A percentile compares a stretch with the other conserved stretches of the same genome.
phyloP scores from a whole-genome alignment of 2,329 filamentous ascomycete genomes.

The Aspergillus proliferans region DNA sequence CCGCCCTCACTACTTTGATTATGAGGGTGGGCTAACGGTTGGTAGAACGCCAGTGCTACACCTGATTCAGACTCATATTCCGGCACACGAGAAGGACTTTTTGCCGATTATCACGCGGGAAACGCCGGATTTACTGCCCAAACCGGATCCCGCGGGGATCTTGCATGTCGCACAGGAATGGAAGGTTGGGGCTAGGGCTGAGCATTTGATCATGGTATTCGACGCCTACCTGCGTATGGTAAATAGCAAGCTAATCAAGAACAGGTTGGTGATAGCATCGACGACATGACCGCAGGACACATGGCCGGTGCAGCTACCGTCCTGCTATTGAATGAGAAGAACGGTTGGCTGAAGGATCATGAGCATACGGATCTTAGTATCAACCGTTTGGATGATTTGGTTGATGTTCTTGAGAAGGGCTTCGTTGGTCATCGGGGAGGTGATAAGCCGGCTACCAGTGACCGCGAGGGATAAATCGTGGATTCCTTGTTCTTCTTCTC shows the following conservation, averaged over 20 bases:
- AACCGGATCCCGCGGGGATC: constrained; percentile 83
- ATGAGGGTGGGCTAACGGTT: not conserved
- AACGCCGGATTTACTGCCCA: constrained; percentile 60
- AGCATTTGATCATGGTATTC: constrained; percentile 35
- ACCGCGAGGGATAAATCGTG: constrained; percentile 3
- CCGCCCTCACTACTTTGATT: not conserved
- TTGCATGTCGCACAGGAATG: constrained; percentile 75
- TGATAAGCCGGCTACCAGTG: constrained; percentile 11
- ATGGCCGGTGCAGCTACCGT: constrained; percentile 83
- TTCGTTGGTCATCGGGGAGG: constrained; percentile 50
- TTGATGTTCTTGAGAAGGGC: constrained; percentile 67
- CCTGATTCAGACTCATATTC: constrained; percentile 63
- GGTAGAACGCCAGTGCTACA: constrained; percentile 38
- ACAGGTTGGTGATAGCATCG: constrained; percentile 67
- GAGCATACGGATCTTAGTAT: constrained; percentile 73
- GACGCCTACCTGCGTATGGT: not conserved
- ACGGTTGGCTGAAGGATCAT: constrained; percentile 62
- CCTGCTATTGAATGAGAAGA: constrained; percentile 78
- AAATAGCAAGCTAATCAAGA: constrained; percentile 5
- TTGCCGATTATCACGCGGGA: constrained; percentile 77
- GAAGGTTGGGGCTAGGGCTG: constrained; percentile 52
- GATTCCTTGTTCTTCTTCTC: not conserved
- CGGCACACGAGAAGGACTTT: constrained; percentile 53
- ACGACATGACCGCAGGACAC: constrained; percentile 86
- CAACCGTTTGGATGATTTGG: constrained; percentile 65